Percentiles rank a stretch among this genome's conserved stretches.
phyloP scores from a whole-genome alignment of 2,329 filamentous ascomycete species.

The Xylaria sp. region DNA sequence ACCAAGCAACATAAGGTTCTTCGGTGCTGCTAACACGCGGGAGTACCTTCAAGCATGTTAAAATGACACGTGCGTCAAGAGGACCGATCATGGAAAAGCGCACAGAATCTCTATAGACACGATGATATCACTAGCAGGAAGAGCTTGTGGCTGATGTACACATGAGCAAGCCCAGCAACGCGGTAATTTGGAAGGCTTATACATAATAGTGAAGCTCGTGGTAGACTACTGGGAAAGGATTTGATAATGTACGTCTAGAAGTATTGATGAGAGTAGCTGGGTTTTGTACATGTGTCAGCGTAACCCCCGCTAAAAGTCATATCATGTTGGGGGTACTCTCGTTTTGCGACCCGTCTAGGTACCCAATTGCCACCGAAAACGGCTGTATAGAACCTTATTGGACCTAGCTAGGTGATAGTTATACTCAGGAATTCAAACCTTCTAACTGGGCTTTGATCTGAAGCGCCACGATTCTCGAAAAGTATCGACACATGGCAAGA shows the following conservation, averaged over 20 bases:
- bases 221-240: neutral
- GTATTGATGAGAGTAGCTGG: neutral
- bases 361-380: neutral
- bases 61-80: too few species aligned
- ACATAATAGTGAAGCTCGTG: too few species aligned
- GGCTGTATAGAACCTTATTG: neutral
- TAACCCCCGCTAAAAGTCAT: too few species aligned
- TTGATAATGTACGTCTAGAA: neutral
- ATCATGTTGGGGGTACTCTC: neutral
- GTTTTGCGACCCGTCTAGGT: neutral
- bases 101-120: neutral
- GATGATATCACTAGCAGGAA: too few species aligned
- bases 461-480: slow-evolving; percentile 64
- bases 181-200: too few species aligned
- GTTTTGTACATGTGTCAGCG: too few species aligned
- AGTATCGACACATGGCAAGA: slow-evolving; percentile 70
- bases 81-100: neutral
- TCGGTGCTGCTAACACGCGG: too few species aligned
- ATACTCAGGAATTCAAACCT: slow-evolving; percentile 38
- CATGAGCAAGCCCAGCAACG: too few species aligned
- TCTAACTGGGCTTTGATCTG: slow-evolving; percentile 62
- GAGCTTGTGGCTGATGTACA: neutral
- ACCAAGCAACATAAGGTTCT: too few species aligned
- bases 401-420: neutral
- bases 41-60: too few species aligned